phyloP scores from a whole-genome alignment of 768 basidiomycete species.

The Lentinula sp. region DNA sequence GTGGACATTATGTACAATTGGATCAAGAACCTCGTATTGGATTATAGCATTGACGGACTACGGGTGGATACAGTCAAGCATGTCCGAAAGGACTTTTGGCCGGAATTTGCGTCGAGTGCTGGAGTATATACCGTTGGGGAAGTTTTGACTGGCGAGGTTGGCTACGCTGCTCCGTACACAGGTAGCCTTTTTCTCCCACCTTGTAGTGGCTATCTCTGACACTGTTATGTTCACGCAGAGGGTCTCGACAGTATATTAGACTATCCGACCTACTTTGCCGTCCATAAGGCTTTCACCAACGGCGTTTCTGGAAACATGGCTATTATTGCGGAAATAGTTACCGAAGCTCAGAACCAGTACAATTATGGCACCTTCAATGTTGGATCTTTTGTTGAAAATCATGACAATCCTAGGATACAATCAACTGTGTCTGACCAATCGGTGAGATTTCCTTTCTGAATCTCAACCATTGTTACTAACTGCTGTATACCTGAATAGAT shows the following conservation, averaged over 20 bases:
- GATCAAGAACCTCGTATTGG: slow-evolving; percentile 50
- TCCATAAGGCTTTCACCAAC: slow-evolving; percentile 47
- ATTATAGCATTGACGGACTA: slow-evolving; percentile 62
- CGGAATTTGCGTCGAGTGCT: slow-evolving; percentile 50
- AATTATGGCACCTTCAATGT: slow-evolving; percentile 28
- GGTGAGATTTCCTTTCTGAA: slow-evolving; percentile 21
- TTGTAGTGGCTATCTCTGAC: too few relatives aligned
- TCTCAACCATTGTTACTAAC: neutral
- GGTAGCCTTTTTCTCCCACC: neutral
- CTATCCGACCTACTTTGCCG: slow-evolving; percentile 50
- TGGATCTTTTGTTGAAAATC: slow-evolving; percentile 69
- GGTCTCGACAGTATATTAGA: slow-evolving; percentile 51
- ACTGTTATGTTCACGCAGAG: neutral
- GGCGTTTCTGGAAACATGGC: slow-evolving; percentile 44
- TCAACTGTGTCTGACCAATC: slow-evolving; percentile 41
- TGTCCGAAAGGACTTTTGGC: slow-evolving; percentile 63
- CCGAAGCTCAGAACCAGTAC: slow-evolving; percentile 36
- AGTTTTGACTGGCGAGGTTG: slow-evolving; percentile 17
- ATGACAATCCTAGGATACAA: slow-evolving; percentile 57
- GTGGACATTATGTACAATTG: slow-evolving; percentile 49
- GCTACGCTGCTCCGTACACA: slow-evolving; percentile 35
- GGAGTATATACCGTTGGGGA: slow-evolving; percentile 74
- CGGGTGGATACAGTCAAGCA: slow-evolving; percentile 64
- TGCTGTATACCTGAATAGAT: slow-evolving; percentile 12
- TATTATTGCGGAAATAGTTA: slow-evolving; percentile 15